Percentiles rank a stretch among this genome's conserved stretches.
Evolutionary conservation across 2,329 filamentous ascomycete genomes (phyloP).

Genomic region (Atkinsonella texensis): DNA sequence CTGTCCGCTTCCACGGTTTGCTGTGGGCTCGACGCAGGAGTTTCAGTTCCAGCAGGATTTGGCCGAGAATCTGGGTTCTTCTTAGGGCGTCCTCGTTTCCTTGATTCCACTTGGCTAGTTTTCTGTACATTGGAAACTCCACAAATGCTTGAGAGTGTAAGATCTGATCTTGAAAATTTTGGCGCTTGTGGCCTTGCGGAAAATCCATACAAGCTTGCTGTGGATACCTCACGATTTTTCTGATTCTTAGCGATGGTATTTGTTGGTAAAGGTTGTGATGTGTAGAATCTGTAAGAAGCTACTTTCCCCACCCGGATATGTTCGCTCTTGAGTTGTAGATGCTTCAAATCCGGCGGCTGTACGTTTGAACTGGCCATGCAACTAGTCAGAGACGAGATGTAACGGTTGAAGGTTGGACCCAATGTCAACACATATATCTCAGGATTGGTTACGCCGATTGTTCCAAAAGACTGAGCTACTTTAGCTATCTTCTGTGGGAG

Average conservation of each 20-base stretch:
- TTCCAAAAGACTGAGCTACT: slow-evolving; percentile 16
- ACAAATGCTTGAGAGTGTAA: slow-evolving; percentile 1
- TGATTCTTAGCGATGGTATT: neutral
- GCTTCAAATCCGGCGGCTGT: slow-evolving; percentile 20
- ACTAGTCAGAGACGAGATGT: slow-evolving; percentile 24
- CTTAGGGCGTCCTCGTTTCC: neutral
- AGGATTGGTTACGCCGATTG: slow-evolving; percentile 23
- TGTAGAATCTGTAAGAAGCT: slow-evolving; percentile 23
- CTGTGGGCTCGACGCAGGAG: neutral
- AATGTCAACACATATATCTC: slow-evolving; percentile 25
- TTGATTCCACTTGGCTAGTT: neutral
- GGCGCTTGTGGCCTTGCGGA: neutral
- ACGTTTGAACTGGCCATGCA: slow-evolving; percentile 19
- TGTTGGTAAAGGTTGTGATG: neutral
- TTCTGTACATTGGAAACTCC: neutral
- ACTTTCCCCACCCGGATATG: slow-evolving; percentile 24
- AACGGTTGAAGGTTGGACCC: slow-evolving; percentile 24
- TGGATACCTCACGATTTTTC: slow-evolving; percentile 2
- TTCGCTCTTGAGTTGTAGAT: slow-evolving; percentile 24
- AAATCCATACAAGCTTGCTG: slow-evolving; percentile 7
- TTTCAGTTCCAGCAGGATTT: neutral
- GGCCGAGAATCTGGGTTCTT: neutral
- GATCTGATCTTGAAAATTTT: neutral
- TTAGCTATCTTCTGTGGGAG: slow-evolving; percentile 20
- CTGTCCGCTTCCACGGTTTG: neutral